Evolutionary conservation across 2,329 filamentous ascomycete species (phyloP).

Genomic region (Neofusicoccum kwambonambiense): DNA sequence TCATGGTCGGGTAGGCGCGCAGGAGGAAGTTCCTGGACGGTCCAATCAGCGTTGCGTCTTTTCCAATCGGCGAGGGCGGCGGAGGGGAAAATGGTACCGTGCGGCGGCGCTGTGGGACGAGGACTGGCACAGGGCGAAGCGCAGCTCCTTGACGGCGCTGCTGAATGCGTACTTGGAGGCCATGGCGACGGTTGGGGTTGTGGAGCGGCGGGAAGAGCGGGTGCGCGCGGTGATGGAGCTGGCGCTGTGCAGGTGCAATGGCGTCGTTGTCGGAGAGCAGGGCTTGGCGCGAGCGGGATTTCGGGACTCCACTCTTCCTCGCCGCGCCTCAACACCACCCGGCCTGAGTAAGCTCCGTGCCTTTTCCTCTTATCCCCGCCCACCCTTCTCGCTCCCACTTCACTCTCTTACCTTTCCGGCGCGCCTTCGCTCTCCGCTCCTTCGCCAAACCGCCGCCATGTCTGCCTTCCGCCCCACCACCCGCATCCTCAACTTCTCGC

Average conservation of each 20-base stretch:
- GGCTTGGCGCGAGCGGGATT: conserved; percentile 13
- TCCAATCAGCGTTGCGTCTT: conserved; percentile 16
- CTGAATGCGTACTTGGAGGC: conserved; percentile 90
- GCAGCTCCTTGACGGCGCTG: conserved; percentile 86
- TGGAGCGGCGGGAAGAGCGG: background rate
- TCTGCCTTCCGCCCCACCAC: conserved; percentile 55
- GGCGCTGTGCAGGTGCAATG: background rate
- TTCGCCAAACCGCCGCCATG: conserved; percentile 40
- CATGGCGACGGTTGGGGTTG: conserved; percentile 57
- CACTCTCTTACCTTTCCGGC: conserved; percentile 7
- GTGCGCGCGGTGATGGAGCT: background rate
- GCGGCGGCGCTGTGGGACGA: conserved; percentile 85
- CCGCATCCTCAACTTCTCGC: conserved; percentile 56
- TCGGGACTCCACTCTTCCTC: conserved; percentile 14
- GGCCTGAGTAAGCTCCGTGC: conserved; percentile 41
- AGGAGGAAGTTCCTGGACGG: conserved; percentile 76
- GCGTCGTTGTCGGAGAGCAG: conserved; percentile 8
- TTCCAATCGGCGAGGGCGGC: conserved; percentile 6
- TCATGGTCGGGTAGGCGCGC: conserved; percentile 95
- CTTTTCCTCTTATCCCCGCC: conserved; percentile 13
- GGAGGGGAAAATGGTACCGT: conserved; percentile 57
- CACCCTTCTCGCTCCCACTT: conserved; percentile 41
- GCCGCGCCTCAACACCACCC: conserved; percentile 14
- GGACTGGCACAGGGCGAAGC: conserved; percentile 96
- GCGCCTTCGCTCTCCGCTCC: background rate